Conservation (phyloP, 495 filamentous ascomycete species). For the Saxophila tyrrhenica region DNA sequence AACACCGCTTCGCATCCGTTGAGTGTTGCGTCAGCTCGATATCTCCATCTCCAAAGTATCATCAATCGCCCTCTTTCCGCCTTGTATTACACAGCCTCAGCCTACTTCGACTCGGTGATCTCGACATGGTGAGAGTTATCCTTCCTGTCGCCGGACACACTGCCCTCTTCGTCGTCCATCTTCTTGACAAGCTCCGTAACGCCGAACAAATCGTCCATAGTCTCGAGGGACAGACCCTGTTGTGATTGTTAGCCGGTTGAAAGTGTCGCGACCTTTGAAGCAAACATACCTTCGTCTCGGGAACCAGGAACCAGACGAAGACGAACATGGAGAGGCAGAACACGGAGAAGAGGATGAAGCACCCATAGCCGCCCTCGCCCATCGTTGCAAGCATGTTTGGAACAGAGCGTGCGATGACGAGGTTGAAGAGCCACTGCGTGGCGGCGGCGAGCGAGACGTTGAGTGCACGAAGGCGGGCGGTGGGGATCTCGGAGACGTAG, state of each 20-base stretch:
- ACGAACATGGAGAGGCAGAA: constrained; percentile 27
- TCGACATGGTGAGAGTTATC: background rate
- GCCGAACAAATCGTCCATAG: constrained; percentile 31
- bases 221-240: constrained; percentile 21
- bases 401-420: constrained; percentile 27
- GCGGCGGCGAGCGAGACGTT: constrained; percentile 29
- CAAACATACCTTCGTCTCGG: constrained; percentile 11
- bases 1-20: too few relatives aligned
- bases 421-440: constrained; percentile 33
- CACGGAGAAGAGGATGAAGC: constrained; percentile 23
- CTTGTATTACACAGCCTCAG: too few relatives aligned
- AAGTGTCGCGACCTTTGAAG: background rate
- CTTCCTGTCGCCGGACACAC: background rate
- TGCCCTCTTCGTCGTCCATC: background rate
- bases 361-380: constrained; percentile 24
- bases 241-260: background rate
- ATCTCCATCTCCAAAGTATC: too few relatives aligned
- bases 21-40: too few relatives aligned
- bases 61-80: too few relatives aligned
- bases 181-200: constrained; percentile 14
- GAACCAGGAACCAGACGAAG: constrained; percentile 27
- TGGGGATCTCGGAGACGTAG: constrained; percentile 29
- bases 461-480: constrained; percentile 20
- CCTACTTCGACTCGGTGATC: background rate
- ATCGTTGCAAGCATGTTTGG: constrained; percentile 25